Evolutionary conservation across 2,329 filamentous ascomycete genomes (phyloP).

Genomic region (Emmonsia crescens): DNA sequence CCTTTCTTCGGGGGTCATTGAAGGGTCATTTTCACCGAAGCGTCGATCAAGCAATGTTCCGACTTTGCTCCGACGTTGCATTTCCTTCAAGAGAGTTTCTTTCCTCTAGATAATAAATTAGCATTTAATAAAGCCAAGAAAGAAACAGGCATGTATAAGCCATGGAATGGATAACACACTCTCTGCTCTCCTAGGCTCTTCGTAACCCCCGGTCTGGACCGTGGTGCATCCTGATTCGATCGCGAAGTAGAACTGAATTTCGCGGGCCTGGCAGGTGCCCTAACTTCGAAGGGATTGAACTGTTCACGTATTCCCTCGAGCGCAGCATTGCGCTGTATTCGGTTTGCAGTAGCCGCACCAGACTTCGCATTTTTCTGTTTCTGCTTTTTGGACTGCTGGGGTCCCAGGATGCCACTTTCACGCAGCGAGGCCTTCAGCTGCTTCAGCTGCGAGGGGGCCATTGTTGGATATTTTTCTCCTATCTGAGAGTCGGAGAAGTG

Average conservation of each 20-base stretch:
- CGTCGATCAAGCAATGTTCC: slow-evolving; percentile 86
- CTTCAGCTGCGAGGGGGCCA: slow-evolving; percentile 95
- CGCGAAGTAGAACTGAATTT: slow-evolving; percentile 71
- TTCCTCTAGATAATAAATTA: slow-evolving; percentile 45
- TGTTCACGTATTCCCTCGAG: slow-evolving; percentile 82
- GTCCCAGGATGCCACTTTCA: slow-evolving; percentile 81
- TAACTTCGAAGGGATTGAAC: slow-evolving; percentile 97
- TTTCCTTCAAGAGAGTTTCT: slow-evolving; percentile 75
- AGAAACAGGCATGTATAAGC: background rate
- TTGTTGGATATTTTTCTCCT: slow-evolving; percentile 31
- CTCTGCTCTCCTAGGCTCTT: slow-evolving; percentile 81
- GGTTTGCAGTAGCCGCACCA: slow-evolving; percentile 58
- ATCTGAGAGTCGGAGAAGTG: slow-evolving; percentile 4
- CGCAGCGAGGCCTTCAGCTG: slow-evolving; percentile 82
- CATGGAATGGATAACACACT: slow-evolving; percentile 36
- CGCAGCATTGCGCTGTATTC: slow-evolving; percentile 63
- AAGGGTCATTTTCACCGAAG: slow-evolving; percentile 91
- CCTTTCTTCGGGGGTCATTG: slow-evolving; percentile 85
- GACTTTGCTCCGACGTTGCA: slow-evolving; percentile 80
- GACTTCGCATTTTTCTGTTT: slow-evolving; percentile 63
- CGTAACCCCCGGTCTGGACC: slow-evolving; percentile 66
- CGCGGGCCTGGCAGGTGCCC: slow-evolving; percentile 61
- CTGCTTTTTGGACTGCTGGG: slow-evolving; percentile 91
- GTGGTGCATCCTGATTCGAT: slow-evolving; percentile 42
- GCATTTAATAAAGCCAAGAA: background rate